Conservation (phyloP, 345 rosid genomes). For the Eucalyptus camaldulensis region DNA sequence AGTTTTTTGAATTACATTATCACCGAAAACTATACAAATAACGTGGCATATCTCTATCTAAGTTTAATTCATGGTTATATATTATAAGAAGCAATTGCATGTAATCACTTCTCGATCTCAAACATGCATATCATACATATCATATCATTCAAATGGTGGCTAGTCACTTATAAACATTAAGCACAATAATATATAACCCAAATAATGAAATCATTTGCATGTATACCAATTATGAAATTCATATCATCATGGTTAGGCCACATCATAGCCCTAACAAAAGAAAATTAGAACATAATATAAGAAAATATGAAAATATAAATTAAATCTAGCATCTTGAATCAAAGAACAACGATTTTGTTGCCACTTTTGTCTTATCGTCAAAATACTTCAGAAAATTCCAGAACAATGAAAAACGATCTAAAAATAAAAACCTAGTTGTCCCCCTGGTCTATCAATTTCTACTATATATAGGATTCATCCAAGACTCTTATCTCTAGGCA, state of each 20-base stretch:
- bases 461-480: too few relatives aligned
- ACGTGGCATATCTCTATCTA: fast-evolving
- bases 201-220: fast-evolving
- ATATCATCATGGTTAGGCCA: too few relatives aligned
- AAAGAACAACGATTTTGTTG: fast-evolving
- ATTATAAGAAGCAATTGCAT: fast-evolving
- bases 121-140: fast-evolving
- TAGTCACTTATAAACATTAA: fast-evolving
- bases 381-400: fast-evolving
- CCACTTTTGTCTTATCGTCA: too few relatives aligned
- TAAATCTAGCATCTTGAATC: fast-evolving
- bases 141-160: fast-evolving
- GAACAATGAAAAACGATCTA: fast-evolving
- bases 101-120: fast-evolving
- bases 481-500: fast-evolving
- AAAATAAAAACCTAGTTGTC: too few relatives aligned
- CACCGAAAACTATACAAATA: fast-evolving
- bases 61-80: not conserved
- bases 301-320: fast-evolving
- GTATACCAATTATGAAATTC: fast-evolving
- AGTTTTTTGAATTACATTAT: too few relatives aligned
- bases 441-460: too few relatives aligned
- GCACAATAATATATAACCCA: too few relatives aligned
- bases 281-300: too few relatives aligned
- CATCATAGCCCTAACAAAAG: fast-evolving